Evolutionary conservation across 1,284 basidiomycete species (phyloP), one percentile per base, ranked within the genome.

Genomic region (Cystobasidiaceae sp.): DNA sequence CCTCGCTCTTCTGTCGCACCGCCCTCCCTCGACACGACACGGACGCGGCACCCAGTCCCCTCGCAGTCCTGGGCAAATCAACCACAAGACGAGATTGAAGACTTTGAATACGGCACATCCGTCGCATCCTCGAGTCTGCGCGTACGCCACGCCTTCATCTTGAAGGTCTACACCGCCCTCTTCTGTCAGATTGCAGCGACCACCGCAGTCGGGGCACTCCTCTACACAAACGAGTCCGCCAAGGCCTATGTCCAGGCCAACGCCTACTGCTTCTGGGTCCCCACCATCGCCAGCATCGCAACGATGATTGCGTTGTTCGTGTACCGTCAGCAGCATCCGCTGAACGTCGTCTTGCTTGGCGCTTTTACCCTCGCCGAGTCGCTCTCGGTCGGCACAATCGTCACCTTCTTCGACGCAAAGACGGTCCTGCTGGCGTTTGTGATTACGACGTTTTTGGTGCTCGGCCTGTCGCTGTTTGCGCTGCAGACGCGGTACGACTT

Each of bases 401-500:
- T 88, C 39, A 86, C 89, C 0, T 90, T 87, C 78, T 86, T 84
- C 74, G 83, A 90, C 72, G 84, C 83, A 69, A 74, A 76, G n/a
- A 80, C 92, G 55, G 86, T 94, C n/a, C 78, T 93, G 27, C 87
- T 93, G 74, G 91, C 91, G 1, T 76, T 93, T 84, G 74, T 91
- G 49, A 89, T 93, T 72, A 93, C 91, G 0, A 79, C 87, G 15
- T 90, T 90, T 33, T 85, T 92, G 48, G 94, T 94, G 82, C 76
- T 89, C 48, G 91, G 90, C 2, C 79, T 93, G 67, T 90, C 89
- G 0, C 76, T 93, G 57, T 93, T 91, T 78, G 93, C 90, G n/a
- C 41, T 71, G 27, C 70, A 74, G 62, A 66, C 54, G 13, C 75
- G 90, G 85, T 91, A 89, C 78, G 89, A 93, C 77, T 92, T 94